Percentiles rank a stretch among this genome's conserved stretches.
Conservation (phyloP, 495 filamentous ascomycete genomes). For the Friedmanniomyces simplex region DNA sequence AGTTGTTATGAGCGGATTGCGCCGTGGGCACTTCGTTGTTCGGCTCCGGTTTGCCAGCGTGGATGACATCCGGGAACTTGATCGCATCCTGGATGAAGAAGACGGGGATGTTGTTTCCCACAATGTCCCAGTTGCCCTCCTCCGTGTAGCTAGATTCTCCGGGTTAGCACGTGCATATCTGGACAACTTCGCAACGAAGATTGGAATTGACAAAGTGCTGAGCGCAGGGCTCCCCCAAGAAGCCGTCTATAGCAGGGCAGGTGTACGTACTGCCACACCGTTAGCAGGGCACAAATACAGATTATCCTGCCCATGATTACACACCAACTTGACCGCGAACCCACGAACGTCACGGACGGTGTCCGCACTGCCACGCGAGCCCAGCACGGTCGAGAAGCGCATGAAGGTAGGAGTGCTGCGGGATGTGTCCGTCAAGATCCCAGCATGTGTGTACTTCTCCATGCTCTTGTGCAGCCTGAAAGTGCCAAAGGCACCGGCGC, state of each 20-base stretch:
- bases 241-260: no score
- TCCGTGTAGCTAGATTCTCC: no score
- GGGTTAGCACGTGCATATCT: no score
- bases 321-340: no score
- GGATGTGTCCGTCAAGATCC: slow-evolving; percentile 68
- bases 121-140: slow-evolving; percentile 70
- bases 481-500: slow-evolving; percentile 71
- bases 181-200: no score
- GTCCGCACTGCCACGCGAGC: slow-evolving; percentile 65
- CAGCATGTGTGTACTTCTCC: slow-evolving; percentile 58
- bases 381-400: slow-evolving; percentile 76
- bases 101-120: slow-evolving; percentile 56
- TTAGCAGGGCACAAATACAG: no score
- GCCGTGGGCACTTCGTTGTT: slow-evolving; percentile 61
- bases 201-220: no score
- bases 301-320: no score
- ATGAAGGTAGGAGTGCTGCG: slow-evolving; percentile 70
- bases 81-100: slow-evolving; percentile 63
- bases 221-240: no score
- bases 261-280: no score
- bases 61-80: slow-evolving; percentile 67
- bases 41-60: slow-evolving; percentile 72
- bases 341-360: slow-evolving; percentile 75
- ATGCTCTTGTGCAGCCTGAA: slow-evolving; percentile 65
- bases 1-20: slow-evolving; percentile 54